Base-by-base conservation (phyloP, 73 alveolate genomes). In the Symbiodinium natans region DNA sequence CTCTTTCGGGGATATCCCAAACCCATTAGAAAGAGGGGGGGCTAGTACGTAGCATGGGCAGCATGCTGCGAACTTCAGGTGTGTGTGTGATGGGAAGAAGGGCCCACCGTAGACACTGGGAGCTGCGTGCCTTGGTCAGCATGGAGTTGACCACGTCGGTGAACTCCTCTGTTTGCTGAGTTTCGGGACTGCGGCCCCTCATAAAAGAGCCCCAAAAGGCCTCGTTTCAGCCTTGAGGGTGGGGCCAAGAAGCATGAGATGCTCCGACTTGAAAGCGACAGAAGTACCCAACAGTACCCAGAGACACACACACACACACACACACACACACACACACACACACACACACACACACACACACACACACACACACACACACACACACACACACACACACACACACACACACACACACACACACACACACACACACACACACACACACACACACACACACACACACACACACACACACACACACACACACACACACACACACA, bases 121-220 rank as follows among this genome's bases (percentile, higher is more conserved):
- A n/a, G n/a, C n/a, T n/a, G 71, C 71, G n/a, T 23, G 25, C 71
- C 71, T 52, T 52, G 71, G 95, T 88, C 74, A 88, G 73, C 86
- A 88, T 29, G 23, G 73, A 39, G 42, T 59, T 59, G 73, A 88
- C 95, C 11, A 82, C 86, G 84, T 87, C 46, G 68, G 82, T 10
- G 33, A 68, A 68, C 39, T 68, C 82, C 82, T 68, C 36, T 19
- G 21, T 6, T 52, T 10, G 71, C 19, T 52, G 71, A 52, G 68
- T 2, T 15, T 43, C 36, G 48, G 39, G 13, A 33, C 54, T 34
- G 43, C 27, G 19, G 46, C 31, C 33, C 43, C 6, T 19, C 85
- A 19, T 11, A 9, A n/a, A n/a, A n/a, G n/a, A n/a, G n/a, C n/a
- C n/a, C n/a, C n/a, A n/a, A n/a, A n/a, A n/a, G n/a, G n/a, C n/a